Percentiles rank a stretch among this genome's conserved stretches.
phyloP scores from a whole-genome alignment of 345 rosid species.

The Eucalyptus sp. region DNA sequence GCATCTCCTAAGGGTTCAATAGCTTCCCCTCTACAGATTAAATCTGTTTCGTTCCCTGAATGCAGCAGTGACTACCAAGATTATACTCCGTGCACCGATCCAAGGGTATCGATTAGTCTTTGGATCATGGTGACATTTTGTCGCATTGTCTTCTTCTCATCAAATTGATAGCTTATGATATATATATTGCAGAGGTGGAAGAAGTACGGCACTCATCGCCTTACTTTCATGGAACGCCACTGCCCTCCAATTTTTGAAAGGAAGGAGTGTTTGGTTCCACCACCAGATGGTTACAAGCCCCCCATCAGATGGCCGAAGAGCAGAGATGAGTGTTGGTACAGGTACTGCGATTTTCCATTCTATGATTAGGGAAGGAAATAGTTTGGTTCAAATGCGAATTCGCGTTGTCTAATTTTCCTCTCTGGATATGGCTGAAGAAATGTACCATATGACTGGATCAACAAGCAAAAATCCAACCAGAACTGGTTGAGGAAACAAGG shows the following conservation, averaged over 20 bases:
- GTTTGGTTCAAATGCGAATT: neutral
- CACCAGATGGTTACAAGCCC: constrained; percentile 92
- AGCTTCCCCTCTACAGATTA: constrained; percentile 37
- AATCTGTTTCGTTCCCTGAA: constrained; percentile 52
- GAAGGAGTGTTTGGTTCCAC: constrained; percentile 88
- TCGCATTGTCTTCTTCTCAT: neutral
- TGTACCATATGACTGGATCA: constrained; percentile 97
- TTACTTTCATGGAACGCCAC: constrained; percentile 92
- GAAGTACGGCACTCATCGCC: constrained; percentile 76
- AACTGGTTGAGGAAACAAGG: constrained; percentile 91
- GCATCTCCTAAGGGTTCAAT: constrained; percentile 28
- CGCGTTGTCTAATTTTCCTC: neutral
- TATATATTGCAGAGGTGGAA: constrained; percentile 69
- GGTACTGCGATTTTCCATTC: constrained; percentile 27
- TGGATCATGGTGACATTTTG: neutral
- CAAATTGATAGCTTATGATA: neutral
- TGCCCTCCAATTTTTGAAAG: constrained; percentile 85
- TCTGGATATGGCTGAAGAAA: constrained; percentile 45
- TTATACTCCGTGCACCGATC: constrained; percentile 98
- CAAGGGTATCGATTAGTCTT: constrained; percentile 36
- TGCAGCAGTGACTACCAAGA: constrained; percentile 83
- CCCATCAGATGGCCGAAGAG: constrained; percentile 97
- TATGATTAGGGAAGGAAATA: neutral
- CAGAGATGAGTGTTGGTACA: constrained; percentile 90
- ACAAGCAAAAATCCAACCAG: constrained; percentile 93